These are phyloP conservation scores for Cytospora piceicola DNA, from an alignment of 2,329 filamentous ascomycete genomes.

Conservation along the genomic window DNA sequence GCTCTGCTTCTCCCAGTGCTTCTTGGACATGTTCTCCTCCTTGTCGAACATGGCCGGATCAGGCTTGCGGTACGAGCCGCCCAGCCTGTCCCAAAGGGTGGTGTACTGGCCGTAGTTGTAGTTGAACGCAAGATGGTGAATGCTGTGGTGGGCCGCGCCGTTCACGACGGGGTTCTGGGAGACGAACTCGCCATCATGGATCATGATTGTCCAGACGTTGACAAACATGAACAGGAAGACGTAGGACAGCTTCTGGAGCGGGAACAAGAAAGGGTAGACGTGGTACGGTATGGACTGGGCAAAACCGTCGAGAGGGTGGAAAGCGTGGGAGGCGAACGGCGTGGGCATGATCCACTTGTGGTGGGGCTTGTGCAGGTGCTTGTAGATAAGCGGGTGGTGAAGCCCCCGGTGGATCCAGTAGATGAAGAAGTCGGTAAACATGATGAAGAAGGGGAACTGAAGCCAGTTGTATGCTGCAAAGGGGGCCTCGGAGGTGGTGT, in stretches of 20 bases:
- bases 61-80: slow-evolving; percentile 83
- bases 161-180: slow-evolving; percentile 91
- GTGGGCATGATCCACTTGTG: slow-evolving; percentile 99
- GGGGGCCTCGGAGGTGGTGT: slow-evolving; percentile 74
- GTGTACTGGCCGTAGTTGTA: slow-evolving; percentile 97
- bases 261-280: slow-evolving; percentile 89
- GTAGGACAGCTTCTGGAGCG: slow-evolving; percentile 88
- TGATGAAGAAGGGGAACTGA: slow-evolving; percentile 86
- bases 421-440: slow-evolving; percentile 88
- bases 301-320: slow-evolving; percentile 93
- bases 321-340: slow-evolving; percentile 88
- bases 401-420: slow-evolving; percentile 90
- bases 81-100: slow-evolving; percentile 86
- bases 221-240: slow-evolving; percentile 87
- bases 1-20: slow-evolving; percentile 78
- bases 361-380: slow-evolving; percentile 90
- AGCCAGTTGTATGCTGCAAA: slow-evolving; percentile 76
- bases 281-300: slow-evolving; percentile 90
- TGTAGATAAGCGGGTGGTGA: slow-evolving; percentile 82
- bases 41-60: slow-evolving; percentile 83
- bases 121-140: slow-evolving; percentile 87
- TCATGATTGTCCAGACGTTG: slow-evolving; percentile 96
- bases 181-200: slow-evolving; percentile 93
- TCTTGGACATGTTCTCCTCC: slow-evolving; percentile 82
- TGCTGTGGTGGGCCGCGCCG: slow-evolving; percentile 89